Base-by-base conservation (phyloP, 1,139 yeast genomes). In the Sugiyamaella grinbergsii region DNA sequence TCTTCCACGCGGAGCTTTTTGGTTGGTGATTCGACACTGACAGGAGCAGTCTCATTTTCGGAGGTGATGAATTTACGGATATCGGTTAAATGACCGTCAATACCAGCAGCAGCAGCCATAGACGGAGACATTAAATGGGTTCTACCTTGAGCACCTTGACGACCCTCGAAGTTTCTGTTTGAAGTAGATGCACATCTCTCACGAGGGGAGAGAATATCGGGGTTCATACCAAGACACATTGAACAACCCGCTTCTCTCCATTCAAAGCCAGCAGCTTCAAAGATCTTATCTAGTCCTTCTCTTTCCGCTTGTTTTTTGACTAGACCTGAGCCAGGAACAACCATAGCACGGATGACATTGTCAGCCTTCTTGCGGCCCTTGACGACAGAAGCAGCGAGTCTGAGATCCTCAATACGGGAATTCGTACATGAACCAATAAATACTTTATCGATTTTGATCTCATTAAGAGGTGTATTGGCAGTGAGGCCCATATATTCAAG, bases 181-280 rank as follows among this genome's bases (percentile, higher is more conserved):
- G 98, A 91, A 26, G 98, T 93, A 19, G 98, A 91, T 4, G 98
- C 98, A 76, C 98, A 93, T 73, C 98, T 83, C 72, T 93, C 98
- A 67, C 86, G 81, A 42, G 98, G 98, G 55, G 84, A 82, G 65
- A 93, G 80, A 63, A 93, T 91, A 75, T 93, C 98, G 37, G 98
- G 97, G 74, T 93, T 93, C 98, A 93, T 93, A 72, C 98, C 98
- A 54, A 93, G 80, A 75, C 98, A 93, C 98, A 93, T 93, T 47
- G 98, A 91, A 74, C 98, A 93, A 56, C 98, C 98, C 58, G 98
- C 98, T 75, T 93, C 98, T 76, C 98, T 85, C 98, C 98, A 93
- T 63, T 86, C 90, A 67, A 93, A 93, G 23, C 96, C 98, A 51
- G 98, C 98, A 47, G 81, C 89, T 64, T 77, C 82, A 64, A 93